phyloP scores from a whole-genome alignment of 495 filamentous ascomycete species.

The Penicillium dipodomyicola region DNA sequence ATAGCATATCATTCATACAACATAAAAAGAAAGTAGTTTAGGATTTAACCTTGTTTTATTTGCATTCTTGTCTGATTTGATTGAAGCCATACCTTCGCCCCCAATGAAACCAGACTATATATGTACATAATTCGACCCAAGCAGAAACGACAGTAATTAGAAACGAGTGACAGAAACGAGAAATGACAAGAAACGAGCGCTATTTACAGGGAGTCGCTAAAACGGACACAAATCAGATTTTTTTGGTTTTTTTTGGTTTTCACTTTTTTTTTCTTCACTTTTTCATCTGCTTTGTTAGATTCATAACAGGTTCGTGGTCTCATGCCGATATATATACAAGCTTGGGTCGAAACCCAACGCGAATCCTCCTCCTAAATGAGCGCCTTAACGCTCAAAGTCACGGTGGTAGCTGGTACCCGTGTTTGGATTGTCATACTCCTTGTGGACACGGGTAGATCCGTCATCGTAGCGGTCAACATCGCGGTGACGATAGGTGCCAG shows the following conservation, averaged over 20 bases:
- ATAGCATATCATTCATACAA: neutral
- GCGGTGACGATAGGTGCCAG: conserved; percentile 33
- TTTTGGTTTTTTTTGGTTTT: neutral
- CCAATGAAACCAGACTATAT: neutral
- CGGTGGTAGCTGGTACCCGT: conserved; percentile 39
- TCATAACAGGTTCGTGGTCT: conserved; percentile 10
- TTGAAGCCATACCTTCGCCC: conserved; percentile 3
- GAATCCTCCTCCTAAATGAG: neutral
- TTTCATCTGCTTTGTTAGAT: conserved; percentile 2
- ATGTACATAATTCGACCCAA: too few species aligned
- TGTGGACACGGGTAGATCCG: conserved; percentile 35
- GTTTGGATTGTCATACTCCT: conserved; percentile 41
- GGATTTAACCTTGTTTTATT: neutral
- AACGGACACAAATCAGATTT: conserved; percentile 11
- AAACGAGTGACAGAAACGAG: too few species aligned
- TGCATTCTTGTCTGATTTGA: conserved; percentile 1
- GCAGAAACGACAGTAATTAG: neutral
- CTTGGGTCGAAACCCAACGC: conserved; percentile 9
- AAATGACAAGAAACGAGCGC: neutral
- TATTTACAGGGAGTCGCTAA: conserved; percentile 3
- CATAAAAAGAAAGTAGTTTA: neutral
- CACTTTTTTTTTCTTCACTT: conserved; percentile 3
- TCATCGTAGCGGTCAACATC: conserved; percentile 38
- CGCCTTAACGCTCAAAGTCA: conserved; percentile 27
- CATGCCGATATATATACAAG: conserved; percentile 15